phyloP scores from a whole-genome alignment of 768 basidiomycete species.

The Leccinum sublutescens region DNA sequence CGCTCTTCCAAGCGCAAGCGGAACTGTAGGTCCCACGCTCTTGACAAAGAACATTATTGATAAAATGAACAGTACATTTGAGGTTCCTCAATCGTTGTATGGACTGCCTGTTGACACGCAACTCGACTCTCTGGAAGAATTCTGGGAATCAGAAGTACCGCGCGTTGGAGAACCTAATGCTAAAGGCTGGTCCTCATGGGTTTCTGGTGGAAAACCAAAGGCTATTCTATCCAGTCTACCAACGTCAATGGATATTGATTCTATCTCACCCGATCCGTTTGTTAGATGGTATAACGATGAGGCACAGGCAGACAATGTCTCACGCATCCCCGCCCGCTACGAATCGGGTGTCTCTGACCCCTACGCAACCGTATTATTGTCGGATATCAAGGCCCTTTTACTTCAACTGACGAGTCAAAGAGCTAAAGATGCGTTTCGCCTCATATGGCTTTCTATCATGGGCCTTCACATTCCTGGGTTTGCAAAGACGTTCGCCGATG shows the following conservation, averaged over 20 bases:
- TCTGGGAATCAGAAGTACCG: constrained; percentile 82
- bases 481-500: constrained; percentile 37
- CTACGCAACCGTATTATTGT: constrained; percentile 68
- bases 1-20: constrained; percentile 80
- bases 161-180: constrained; percentile 69
- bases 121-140: constrained; percentile 66
- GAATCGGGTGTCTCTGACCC: constrained; percentile 58
- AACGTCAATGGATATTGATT: constrained; percentile 19
- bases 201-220: constrained; percentile 42
- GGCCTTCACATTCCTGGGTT: constrained; percentile 76
- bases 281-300: constrained; percentile 64
- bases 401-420: constrained; percentile 42
- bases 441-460: constrained; percentile 67
- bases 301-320: constrained; percentile 41
- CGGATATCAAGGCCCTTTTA: constrained; percentile 63
- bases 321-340: constrained; percentile 53
- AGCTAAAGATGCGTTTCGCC: constrained; percentile 57
- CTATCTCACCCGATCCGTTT: constrained; percentile 57
- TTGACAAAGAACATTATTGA: constrained; percentile 3
- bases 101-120: constrained; percentile 44
- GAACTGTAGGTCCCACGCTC: constrained; percentile 57
- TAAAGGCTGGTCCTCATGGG: constrained; percentile 69
- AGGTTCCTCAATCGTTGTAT: constrained; percentile 47
- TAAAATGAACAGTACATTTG: constrained; percentile 49
- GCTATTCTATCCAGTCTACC: constrained; percentile 4